Percentiles rank a stretch among this genome's conserved stretches.
These are phyloP conservation scores for Acanthamoeba royreba DNA, from an alignment of 208 protist genomes.

Conservation along the genomic window DNA sequence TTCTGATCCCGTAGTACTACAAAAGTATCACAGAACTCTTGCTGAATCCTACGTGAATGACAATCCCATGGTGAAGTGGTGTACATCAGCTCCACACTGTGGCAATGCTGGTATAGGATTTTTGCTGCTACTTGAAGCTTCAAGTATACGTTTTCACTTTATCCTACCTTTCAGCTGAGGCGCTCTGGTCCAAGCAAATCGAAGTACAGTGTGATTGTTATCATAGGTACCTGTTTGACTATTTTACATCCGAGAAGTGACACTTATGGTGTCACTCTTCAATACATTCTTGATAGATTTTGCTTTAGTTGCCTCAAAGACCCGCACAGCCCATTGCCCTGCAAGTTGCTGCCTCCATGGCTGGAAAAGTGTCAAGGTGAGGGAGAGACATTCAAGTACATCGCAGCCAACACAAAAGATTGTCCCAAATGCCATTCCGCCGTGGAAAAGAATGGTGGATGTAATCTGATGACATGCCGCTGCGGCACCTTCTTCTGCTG, in stretches of 20 bases:
- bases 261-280: not conserved
- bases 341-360: not conserved
- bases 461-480: constrained; percentile 21
- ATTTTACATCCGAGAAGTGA: not conserved
- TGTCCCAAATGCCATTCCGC: constrained; percentile 6
- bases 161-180: not conserved
- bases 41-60: constrained; percentile 35
- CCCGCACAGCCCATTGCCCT: not conserved
- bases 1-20: not conserved
- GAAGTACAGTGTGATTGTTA: not conserved
- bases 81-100: constrained; percentile 1
- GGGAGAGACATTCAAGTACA: constrained; percentile 25
- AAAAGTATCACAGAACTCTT: not conserved
- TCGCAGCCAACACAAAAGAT: constrained; percentile 2
- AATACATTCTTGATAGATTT: not conserved
- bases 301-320: not conserved
- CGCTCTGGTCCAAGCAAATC: not conserved
- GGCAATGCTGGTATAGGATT: not conserved
- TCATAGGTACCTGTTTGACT: not conserved
- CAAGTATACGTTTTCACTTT: not conserved
- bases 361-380: constrained; percentile 14
- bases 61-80: constrained; percentile 20
- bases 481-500: constrained; percentile 7
- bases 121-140: not conserved
- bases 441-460: constrained; percentile 17